Evolutionary conservation across 768 basidiomycete species (phyloP), one percentile per base, ranked within the genome.

Genomic region (Suillus plorans): DNA sequence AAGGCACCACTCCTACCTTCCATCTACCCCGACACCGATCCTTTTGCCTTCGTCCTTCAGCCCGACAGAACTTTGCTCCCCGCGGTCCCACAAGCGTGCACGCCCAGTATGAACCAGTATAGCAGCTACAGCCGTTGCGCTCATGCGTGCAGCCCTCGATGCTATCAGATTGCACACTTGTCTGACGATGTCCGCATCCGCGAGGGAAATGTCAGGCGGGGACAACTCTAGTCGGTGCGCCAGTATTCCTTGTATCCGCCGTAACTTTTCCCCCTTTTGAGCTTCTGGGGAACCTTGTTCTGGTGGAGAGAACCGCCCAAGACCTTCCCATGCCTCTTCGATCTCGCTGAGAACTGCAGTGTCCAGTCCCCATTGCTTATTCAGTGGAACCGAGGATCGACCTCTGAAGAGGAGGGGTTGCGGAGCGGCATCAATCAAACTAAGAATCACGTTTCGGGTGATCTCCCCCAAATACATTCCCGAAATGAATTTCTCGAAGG

Each of bases 391-490:
- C 5, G 93, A 90, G 7, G 89, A 89, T 68, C 86, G 87, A 9
- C 97, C 97, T 60, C 81, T 79, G 78, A 99, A 97, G 31, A 99
- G 82, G 37, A 94, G 72, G 9, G 91, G 76, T 63, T 81, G 81
- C 1, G 92, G 91, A 18, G 85, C 78, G 6, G 90, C 88, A 69
- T 94, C 93, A 68, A 97, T 81, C 67, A 98, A 80, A 58, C 93
- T 85, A 37, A 95, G 82, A 61, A 98, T 82, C 70, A 97, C 80
- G 72, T 92, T 92, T 45, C 97, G 90, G 31, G 90, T 85, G 67
- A 99, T 86, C 78, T 99, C 97, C 63, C 97, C 97, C 47, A 99
- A 86, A 76, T 99, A 99, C 97, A 99, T 98, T 63, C 97, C 97
- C 2, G 95, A 97, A 69, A 99, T 91, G 80, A 97, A 94, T 81